Percentiles rank a stretch among this genome's conserved stretches.
These are phyloP conservation scores for Piloderma croceum DNA, from an alignment of 768 basidiomycete species.

Conservation along the genomic window DNA sequence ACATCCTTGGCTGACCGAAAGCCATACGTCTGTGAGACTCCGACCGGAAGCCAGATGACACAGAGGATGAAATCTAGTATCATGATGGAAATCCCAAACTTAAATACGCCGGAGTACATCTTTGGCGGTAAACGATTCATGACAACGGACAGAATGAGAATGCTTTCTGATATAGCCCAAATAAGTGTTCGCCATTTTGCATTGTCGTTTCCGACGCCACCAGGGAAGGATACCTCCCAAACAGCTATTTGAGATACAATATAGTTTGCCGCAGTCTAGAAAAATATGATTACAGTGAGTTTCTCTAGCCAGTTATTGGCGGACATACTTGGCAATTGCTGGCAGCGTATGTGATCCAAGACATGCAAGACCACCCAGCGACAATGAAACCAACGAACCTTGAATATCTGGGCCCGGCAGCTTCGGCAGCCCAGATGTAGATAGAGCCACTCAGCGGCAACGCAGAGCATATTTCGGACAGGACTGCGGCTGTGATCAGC, in stretches of 20 bases:
- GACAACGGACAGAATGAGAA: conserved; percentile 65
- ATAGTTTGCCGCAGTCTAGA: conserved; percentile 88
- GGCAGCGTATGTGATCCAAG: conserved; percentile 54
- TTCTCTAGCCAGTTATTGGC: conserved; percentile 30
- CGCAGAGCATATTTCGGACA: conserved; percentile 52
- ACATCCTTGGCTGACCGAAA: conserved; percentile 45
- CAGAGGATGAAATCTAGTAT: conserved; percentile 88
- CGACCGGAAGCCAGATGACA: conserved; percentile 89
- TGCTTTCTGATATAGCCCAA: conserved; percentile 74
- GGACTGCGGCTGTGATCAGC: conserved; percentile 57
- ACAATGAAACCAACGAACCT: conserved; percentile 48
- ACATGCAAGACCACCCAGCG: conserved; percentile 49
- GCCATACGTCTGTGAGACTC: conserved; percentile 57
- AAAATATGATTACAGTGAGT: conserved; percentile 16
- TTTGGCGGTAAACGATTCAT: conserved; percentile 84
- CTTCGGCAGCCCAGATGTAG: conserved; percentile 54
- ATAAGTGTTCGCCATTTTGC: conserved; percentile 83
- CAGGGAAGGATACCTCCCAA: conserved; percentile 79
- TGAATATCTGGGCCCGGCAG: conserved; percentile 44
- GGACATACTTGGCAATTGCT: conserved; percentile 44
- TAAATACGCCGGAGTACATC: conserved; percentile 72
- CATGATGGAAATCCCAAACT: conserved; percentile 65
- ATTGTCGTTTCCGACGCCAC: conserved; percentile 63
- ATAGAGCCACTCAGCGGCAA: conserved; percentile 47
- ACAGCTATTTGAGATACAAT: conserved; percentile 79